Conservation (phyloP, 108 stramenopile genomes). For the Skeletonema marinoi region DNA sequence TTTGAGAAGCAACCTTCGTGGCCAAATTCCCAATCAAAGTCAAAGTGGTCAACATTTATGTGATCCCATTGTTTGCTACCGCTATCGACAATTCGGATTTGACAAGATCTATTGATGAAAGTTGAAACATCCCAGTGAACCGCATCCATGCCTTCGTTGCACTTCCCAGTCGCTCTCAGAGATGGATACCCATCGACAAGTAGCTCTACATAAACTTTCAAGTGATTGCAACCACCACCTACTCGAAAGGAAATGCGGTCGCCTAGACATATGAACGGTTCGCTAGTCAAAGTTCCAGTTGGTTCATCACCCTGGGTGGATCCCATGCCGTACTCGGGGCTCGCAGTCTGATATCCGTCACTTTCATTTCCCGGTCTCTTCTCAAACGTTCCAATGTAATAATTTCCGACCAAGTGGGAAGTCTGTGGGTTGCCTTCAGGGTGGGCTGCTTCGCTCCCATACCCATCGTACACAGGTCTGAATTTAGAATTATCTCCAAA, state of each 20-base stretch:
- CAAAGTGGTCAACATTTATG: conserved; percentile 57
- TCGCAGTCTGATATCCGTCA: conserved; percentile 44
- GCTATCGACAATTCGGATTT: conserved; percentile 64
- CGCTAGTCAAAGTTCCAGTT: conserved; percentile 69
- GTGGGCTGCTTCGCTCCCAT: conserved; percentile 20
- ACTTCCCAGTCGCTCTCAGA: conserved; percentile 70
- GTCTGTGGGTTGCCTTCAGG: conserved; percentile 34
- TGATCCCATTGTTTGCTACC: conserved; percentile 57
- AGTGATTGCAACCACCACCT: conserved; percentile 81
- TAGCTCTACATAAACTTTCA: conserved; percentile 74
- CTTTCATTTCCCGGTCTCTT: conserved; percentile 53
- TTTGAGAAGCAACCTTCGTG: conserved; percentile 23
- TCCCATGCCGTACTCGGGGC: conserved; percentile 42
- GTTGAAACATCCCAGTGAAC: conserved; percentile 60
- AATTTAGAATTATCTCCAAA: conserved; percentile 72
- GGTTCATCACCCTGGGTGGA: conserved; percentile 68
- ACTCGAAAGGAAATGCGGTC: conserved; percentile 67
- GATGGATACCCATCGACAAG: conserved; percentile 76
- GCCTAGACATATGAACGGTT: conserved; percentile 62
- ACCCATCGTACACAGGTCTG: conserved; percentile 54
- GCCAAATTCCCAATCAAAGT: conserved; percentile 60
- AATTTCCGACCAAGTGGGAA: conserved; percentile 48
- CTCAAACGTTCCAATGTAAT: conserved; percentile 80
- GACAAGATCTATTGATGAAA: conserved; percentile 56
- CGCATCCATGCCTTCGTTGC: conserved; percentile 63